Evolutionary conservation across 129 eudicot genomes (phyloP).

Genomic region (Kitagawia praeruptora): DNA sequence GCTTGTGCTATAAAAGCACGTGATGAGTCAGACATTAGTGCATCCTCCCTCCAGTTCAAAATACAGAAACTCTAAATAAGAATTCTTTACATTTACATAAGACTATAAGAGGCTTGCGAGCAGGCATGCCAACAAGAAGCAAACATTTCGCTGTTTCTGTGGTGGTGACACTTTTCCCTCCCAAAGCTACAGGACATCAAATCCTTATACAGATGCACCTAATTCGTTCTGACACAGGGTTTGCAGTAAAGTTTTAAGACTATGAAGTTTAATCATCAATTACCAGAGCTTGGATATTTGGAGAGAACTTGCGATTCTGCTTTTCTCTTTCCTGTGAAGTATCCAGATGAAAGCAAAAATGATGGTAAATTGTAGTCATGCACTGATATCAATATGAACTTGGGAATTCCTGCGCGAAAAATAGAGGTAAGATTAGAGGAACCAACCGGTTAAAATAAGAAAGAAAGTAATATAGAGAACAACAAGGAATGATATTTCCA

Average conservation of each 20-base stretch:
- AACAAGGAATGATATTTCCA: background rate
- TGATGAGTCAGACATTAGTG: background rate
- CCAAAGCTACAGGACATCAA: background rate
- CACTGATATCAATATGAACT: conserved; percentile 87
- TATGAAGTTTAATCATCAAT: conserved; percentile 9
- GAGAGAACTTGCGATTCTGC: conserved; percentile 96
- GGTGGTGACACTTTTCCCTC: background rate
- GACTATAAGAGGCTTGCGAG: background rate
- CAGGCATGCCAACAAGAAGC: background rate
- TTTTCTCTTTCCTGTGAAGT: conserved; percentile 95
- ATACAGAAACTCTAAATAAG: background rate
- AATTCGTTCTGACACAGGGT: background rate
- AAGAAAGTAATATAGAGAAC: background rate
- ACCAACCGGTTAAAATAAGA: background rate
- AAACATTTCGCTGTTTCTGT: background rate
- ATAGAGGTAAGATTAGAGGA: background rate
- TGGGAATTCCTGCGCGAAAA: conserved; percentile 67
- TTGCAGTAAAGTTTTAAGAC: background rate
- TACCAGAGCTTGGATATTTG: conserved; percentile 79
- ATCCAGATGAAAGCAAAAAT: conserved; percentile 70
- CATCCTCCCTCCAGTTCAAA: conserved; percentile 1
- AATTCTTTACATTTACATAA: background rate
- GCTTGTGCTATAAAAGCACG: background rate
- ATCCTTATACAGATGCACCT: background rate
- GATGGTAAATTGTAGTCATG: conserved; percentile 94